Evolutionary conservation across 192 early-diverging fungal genomes (phyloP).

Genomic region (Obelidium mucronatum): DNA sequence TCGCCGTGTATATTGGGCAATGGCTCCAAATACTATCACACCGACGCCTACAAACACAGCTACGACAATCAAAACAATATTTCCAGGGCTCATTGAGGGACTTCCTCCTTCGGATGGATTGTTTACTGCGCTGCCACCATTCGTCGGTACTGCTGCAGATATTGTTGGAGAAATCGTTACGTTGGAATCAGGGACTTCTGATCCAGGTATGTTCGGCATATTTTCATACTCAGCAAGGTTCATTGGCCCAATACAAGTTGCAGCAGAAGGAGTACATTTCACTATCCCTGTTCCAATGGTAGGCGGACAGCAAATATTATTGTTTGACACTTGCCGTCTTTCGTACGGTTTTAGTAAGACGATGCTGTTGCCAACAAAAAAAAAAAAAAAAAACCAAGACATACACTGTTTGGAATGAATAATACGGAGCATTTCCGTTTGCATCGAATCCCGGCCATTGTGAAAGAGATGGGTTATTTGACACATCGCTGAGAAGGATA

Average conservation of each 20-base stretch:
- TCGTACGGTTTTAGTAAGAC: not conserved
- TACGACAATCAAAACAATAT: slow-evolving; percentile 13
- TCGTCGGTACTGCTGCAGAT: too few relatives aligned
- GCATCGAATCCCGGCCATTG: not conserved
- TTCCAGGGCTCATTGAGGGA: too few relatives aligned
- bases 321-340: not conserved
- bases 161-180: too few relatives aligned
- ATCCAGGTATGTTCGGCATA: not conserved
- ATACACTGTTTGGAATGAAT: not conserved
- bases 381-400: not conserved
- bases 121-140: too few relatives aligned
- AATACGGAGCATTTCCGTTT: not conserved
- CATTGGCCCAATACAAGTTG: not conserved
- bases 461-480: slow-evolving; percentile 12
- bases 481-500: slow-evolving; percentile 15
- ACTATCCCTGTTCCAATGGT: not conserved
- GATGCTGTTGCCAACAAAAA: not conserved
- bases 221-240: too few relatives aligned
- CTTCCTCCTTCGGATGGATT: too few relatives aligned
- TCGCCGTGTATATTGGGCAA: slow-evolving; percentile 1
- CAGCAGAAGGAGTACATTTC: not conserved
- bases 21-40: not conserved
- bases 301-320: slow-evolving; percentile 14
- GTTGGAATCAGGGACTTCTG: not conserved
- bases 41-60: not conserved